Percentiles rank a stretch among this genome's conserved stretches.
These are phyloP conservation scores for Suillus decipiens DNA, from an alignment of 768 basidiomycete species.

Conservation along the genomic window DNA sequence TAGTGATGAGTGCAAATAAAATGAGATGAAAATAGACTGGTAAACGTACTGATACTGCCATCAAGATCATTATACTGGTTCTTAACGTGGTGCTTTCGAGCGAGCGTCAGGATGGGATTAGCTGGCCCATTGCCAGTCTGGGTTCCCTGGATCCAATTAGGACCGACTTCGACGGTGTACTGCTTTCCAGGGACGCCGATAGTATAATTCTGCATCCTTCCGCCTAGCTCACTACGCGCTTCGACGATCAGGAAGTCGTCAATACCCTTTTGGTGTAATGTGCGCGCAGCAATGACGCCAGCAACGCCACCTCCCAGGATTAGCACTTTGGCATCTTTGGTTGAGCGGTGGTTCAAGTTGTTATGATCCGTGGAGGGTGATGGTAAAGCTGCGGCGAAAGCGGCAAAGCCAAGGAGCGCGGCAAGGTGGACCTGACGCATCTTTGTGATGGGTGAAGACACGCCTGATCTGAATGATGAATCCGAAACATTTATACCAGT, in stretches of 20 bases:
- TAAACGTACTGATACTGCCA: slow-evolving; percentile 45
- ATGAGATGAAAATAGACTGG: not conserved
- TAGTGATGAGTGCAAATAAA: not conserved
- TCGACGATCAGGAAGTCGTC: slow-evolving; percentile 64
- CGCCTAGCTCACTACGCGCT: slow-evolving; percentile 58
- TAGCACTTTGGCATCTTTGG: slow-evolving; percentile 41
- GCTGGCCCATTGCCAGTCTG: slow-evolving; percentile 48
- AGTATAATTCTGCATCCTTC: slow-evolving; percentile 50
- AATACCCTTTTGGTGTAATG: slow-evolving; percentile 54
- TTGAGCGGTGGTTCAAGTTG: not conserved
- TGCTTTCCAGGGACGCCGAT: slow-evolving; percentile 44
- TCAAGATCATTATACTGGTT: slow-evolving; percentile 48
- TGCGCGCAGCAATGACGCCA: slow-evolving; percentile 65
- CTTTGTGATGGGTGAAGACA: not conserved
- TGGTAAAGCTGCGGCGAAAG: not conserved
- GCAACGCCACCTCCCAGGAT: slow-evolving; percentile 69
- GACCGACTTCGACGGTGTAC: slow-evolving; percentile 54
- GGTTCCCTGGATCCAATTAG: slow-evolving; percentile 64
- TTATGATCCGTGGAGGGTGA: not conserved
- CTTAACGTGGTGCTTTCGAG: slow-evolving; percentile 53
- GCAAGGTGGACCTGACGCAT: not conserved
- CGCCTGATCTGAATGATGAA: not conserved
- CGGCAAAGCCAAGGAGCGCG: slow-evolving; percentile 1
- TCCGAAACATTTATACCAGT: not conserved
- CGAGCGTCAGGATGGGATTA: slow-evolving; percentile 63